Base-by-base conservation (phyloP, 805 yeast species). In the Wickerhamiella alocasiicola region DNA sequence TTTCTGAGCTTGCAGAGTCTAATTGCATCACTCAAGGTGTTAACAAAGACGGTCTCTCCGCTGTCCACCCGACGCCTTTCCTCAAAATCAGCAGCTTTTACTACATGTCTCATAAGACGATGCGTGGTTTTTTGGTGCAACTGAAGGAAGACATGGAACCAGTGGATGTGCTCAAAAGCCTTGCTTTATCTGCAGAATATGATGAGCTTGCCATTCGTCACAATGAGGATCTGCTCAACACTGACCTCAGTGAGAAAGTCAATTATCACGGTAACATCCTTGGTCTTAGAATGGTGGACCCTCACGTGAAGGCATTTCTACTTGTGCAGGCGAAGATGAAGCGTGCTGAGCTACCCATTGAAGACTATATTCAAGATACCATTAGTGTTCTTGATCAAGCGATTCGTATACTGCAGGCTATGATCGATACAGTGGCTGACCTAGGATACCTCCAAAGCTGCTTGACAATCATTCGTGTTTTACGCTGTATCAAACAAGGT, bases 301-400 rank as follows among this genome's bases (percentile, higher is more conserved):
- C 93, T 4, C 93, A 81, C 56, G 81, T 81, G 48, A 81, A 81
- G 55, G 75, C 84, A 2, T 81, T 69, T 50, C 62, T 81, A 46
- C 66, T 81, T 49, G 55, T 81, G 6, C 91, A 81, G 55, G 87
- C 88, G 0, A 78, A 68, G 50, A 72, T 81, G 70, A 63, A 72
- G 27, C 62, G 85, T 36, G 64, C 74, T 5, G 91, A 82, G 44
- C 64, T 91, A 36, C 98, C 97, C 2, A 82, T 91, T 53, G 93
- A 94, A 0, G 99, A 91, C 65, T 91, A 91, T 56, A 68, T 80
- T 7, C 97, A 88, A 55, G 98, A 91, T 59, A 85, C 95, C 0
- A 74, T 85, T 11, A 78, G 96, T 0, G 94, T 91, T 7, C 64
- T 91, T 43, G 99, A 93, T 55, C 98, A 91, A 62, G 76, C 94